Evolutionary conservation across 805 yeast species (phyloP), one percentile per base, ranked within the genome.

Genomic region (Cyberlindnera mycetangii): DNA sequence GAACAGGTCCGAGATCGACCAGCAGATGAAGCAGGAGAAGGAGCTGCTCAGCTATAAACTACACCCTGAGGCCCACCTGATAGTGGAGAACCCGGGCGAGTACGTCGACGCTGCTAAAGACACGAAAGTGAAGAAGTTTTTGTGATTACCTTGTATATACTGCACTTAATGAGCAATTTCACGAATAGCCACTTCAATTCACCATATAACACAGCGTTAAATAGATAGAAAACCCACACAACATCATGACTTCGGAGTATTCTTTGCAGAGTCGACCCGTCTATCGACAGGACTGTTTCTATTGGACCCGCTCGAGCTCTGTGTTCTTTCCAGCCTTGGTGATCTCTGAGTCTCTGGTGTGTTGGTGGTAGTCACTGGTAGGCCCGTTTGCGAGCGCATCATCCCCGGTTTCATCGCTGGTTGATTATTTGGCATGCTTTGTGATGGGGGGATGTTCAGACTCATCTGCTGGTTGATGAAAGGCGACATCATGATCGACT

Each of bases 71-170:
- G 46, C 53, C 9, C 73, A 70, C 46, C 47, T 67, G 5, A 61
- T 70, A 12, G 69, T 68, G 15, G 69, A 66, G 28, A 59, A 47
- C 2, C 71, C 74, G 2, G 75, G 75, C 14, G 72, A 68, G 14
- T 58, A 67, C 22, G 60, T 57, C 9, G 64, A 59, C 7, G 66
- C 68, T 6, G 74, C 74, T 2, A 62, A 61, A 40, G 65, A 60
- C n/a, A 66, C 66, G 7, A 58, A 58, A 34, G 60, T 70, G 2
- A 51, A 61, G 10, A 67, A 61, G 47, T 71, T 71, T 45, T 52
- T 71, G 40, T 71, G 51, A 58, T 7, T 8, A 4, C 4, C 16
- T 11, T 22, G 12, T 25, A 25, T n/a, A 25, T 10, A 22, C 10
- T 22, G 10, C n/a, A n/a, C n/a, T n/a, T n/a, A n/a, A n/a, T n/a